Evolutionary conservation across 2,329 filamentous ascomycete species (phyloP).

Genomic region (Cladorrhinum sp.): DNA sequence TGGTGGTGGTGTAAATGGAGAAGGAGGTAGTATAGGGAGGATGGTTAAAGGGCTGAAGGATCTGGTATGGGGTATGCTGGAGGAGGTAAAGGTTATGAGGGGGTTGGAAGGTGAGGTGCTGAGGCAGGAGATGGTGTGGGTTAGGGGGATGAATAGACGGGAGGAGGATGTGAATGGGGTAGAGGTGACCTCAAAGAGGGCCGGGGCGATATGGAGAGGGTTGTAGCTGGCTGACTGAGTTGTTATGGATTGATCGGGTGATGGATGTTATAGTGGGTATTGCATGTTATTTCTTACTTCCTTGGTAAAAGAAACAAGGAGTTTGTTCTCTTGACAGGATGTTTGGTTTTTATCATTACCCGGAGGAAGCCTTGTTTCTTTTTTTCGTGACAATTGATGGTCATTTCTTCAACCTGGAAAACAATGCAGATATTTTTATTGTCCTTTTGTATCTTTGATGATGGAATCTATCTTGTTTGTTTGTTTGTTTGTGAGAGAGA

Average conservation of each 20-base stretch:
- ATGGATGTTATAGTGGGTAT: no score
- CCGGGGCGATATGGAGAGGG: slow-evolving; percentile 49
- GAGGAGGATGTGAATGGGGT: slow-evolving; percentile 35
- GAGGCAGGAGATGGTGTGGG: slow-evolving; percentile 56
- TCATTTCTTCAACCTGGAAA: no score
- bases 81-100: slow-evolving; percentile 61
- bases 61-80: slow-evolving; percentile 58
- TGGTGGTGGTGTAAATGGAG: slow-evolving; percentile 11
- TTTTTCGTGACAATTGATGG: no score
- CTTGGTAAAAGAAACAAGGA: no score
- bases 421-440: no score
- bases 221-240: slow-evolving; percentile 48
- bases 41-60: slow-evolving; percentile 47
- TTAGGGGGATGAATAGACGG: slow-evolving; percentile 50
- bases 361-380: no score
- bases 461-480: no score
- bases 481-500: no score
- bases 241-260: slow-evolving; percentile 48
- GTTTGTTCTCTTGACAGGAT: no score
- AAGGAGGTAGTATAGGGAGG: slow-evolving; percentile 36
- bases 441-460: no score
- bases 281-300: no score
- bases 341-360: no score
- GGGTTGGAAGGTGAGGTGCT: slow-evolving; percentile 58
- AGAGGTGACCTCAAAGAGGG: slow-evolving; percentile 33